Percentiles rank a stretch among this genome's conserved stretches.
phyloP scores from a whole-genome alignment of 805 yeast genomes.

The Saccharomycopsis synnaedendra region DNA sequence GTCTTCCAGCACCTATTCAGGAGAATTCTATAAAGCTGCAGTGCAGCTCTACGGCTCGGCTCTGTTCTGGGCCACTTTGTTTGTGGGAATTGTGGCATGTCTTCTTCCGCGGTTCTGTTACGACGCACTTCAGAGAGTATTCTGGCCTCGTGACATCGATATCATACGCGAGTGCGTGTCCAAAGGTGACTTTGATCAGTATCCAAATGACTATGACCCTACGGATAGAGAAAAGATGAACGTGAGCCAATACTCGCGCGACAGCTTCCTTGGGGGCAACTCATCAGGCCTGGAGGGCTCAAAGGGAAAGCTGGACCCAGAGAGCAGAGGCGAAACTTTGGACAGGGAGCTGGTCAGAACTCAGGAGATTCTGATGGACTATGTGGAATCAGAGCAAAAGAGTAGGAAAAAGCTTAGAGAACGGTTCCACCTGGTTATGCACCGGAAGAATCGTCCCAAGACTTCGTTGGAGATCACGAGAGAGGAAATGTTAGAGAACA shows the following conservation, averaged over 20 bases:
- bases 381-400: neutral
- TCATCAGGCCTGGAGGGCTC: neutral
- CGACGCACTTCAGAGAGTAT: slow-evolving; percentile 43
- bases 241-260: slow-evolving; percentile 33
- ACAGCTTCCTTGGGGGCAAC: slow-evolving; percentile 17
- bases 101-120: slow-evolving; percentile 55
- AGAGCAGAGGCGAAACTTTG: neutral
- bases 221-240: slow-evolving; percentile 60
- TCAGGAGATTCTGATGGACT: slow-evolving; percentile 15
- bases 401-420: neutral
- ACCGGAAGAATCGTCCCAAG: neutral
- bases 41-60: slow-evolving; percentile 50
- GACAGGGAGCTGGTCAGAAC: slow-evolving; percentile 1
- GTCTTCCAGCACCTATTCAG: slow-evolving; percentile 42
- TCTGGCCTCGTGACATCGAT: slow-evolving; percentile 57
- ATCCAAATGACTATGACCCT: slow-evolving; percentile 64
- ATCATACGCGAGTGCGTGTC: slow-evolving; percentile 61
- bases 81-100: slow-evolving; percentile 54
- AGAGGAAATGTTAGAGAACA: slow-evolving; percentile 10
- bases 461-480: slow-evolving; percentile 13
- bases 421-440: neutral
- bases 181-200: slow-evolving; percentile 55
- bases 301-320: neutral
- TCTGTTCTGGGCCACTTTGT: slow-evolving; percentile 56
- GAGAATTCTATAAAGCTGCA: slow-evolving; percentile 59